Base-by-base conservation (phyloP, 176 grass and related monocot species). In the Triticum timopheevii region DNA sequence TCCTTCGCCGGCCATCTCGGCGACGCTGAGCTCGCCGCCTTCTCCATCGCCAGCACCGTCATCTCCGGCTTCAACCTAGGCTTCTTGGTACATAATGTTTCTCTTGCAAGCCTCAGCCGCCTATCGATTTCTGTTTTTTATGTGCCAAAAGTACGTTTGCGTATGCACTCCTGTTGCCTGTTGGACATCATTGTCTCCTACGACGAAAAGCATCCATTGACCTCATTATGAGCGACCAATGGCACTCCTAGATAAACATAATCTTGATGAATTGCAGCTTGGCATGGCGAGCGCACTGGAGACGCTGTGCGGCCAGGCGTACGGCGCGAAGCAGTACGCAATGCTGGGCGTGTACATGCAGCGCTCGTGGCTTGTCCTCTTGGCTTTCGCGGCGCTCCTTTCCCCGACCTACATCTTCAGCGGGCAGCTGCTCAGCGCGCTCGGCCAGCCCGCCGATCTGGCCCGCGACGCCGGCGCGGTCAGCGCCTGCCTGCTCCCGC, bases 1-100 rank as follows among this genome's bases (percentile, higher is more conserved):
- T 93, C 95, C 73, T 98, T 98, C 82, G 95, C 95, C 5, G 95
- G 95, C 3, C 95, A 98, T 76, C 84, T 98, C 87, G 95, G 95
- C 56, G 93, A 98, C 70, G 87, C 86, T 50, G 96, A 96, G 86
- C 96, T 98, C 58, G 96, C 93, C 31, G 66, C 96, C 81, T 92
- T 98, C 66, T 96, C 96, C 84, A 96, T 98, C 66, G 93, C 96
- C 45, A 98, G 86, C 81, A 92, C 93, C 36, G 93, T 98, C 81
- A 44, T 97, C 58, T 90, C 94, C 58, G 95, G 95, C 27, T 97
- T 97, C 90, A 97, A 45, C 90, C 59, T 62, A 1, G 59, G 59
- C 59, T 62, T 62, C 20, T 11, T 62, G 4, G 20, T 73, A 10
- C 6, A 3, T 58, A 54, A 15, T 56, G 5, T 2, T 56, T 17